phyloP scores from a whole-genome alignment of 2,329 filamentous ascomycete genomes.

The Ceratocystis ficicola region DNA sequence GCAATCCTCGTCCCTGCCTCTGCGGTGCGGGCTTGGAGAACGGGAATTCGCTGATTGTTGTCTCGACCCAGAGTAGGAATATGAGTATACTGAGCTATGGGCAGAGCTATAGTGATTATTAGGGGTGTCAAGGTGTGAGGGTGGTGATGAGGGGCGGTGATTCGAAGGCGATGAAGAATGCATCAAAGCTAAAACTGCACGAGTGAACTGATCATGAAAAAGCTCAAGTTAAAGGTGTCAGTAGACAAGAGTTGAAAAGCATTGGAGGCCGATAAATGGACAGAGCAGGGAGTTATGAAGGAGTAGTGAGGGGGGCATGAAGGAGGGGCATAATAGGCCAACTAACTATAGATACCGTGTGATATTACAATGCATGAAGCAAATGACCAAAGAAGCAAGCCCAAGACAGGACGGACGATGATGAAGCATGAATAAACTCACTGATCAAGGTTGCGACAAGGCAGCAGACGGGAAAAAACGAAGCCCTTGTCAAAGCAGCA shows the following conservation, averaged over 20 bases:
- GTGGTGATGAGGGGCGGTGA: conserved; percentile 14
- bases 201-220: conserved; percentile 6
- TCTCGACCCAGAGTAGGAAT: not conserved
- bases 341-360: not conserved
- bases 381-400: not conserved
- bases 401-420: no score
- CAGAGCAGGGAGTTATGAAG: not conserved
- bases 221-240: conserved; percentile 6
- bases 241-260: not conserved
- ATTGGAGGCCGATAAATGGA: not conserved
- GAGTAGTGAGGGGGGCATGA: not conserved
- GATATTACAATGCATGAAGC: not conserved
- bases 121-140: conserved; percentile 14
- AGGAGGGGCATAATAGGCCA: not conserved
- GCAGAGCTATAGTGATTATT: conserved; percentile 14
- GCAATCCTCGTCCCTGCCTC: conserved; percentile 4
- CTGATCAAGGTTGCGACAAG: not conserved
- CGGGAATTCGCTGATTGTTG: not conserved
- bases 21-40: not conserved
- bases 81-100: conserved; percentile 10
- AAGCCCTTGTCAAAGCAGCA: not conserved
- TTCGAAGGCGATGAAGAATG: conserved; percentile 18
- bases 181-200: conserved; percentile 1
- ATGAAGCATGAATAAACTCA: not conserved
- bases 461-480: not conserved